These are phyloP conservation scores for Acacia pycnantha DNA, from an alignment of 331 rosid species.

Conservation along the genomic window DNA sequence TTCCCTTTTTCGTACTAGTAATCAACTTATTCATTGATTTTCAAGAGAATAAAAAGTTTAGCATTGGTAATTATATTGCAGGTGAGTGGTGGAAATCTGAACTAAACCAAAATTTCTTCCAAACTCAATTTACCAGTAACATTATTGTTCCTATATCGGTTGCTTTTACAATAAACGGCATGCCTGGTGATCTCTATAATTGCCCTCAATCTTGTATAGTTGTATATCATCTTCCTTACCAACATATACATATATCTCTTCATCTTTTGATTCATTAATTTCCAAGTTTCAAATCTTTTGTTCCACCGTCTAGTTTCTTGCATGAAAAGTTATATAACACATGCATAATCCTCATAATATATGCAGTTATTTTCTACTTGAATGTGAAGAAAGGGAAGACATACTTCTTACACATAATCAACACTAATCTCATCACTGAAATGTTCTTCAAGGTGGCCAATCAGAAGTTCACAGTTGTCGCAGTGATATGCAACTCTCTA, in stretches of 20 bases:
- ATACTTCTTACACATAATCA: not conserved
- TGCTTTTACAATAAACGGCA: slow-evolving; percentile 43
- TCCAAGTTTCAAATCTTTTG: too few species aligned
- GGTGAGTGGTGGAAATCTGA: slow-evolving; percentile 23
- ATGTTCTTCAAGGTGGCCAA: slow-evolving; percentile 20
- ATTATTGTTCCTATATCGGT: slow-evolving; percentile 9
- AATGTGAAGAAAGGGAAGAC: not conserved
- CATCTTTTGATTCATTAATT: not conserved
- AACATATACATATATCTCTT: too few species aligned
- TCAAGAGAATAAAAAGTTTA: not conserved
- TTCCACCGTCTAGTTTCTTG: not conserved
- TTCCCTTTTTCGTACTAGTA: not conserved
- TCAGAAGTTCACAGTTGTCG: slow-evolving; percentile 7
- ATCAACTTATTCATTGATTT: not conserved
- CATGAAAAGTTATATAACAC: not conserved
- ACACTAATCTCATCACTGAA: not conserved
- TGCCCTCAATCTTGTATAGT: slow-evolving; percentile 33
- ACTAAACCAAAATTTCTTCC: slow-evolving; percentile 16
- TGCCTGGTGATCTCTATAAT: slow-evolving; percentile 33
- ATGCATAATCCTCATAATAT: not conserved
- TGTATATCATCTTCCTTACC: not conserved
- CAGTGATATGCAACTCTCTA: not conserved
- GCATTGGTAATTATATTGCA: not conserved
- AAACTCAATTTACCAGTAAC: slow-evolving; percentile 1
- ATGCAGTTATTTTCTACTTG: not conserved